Evolutionary conservation across 202 grass and related monocot genomes (phyloP).

Genomic region (Setaria italica): DNA sequence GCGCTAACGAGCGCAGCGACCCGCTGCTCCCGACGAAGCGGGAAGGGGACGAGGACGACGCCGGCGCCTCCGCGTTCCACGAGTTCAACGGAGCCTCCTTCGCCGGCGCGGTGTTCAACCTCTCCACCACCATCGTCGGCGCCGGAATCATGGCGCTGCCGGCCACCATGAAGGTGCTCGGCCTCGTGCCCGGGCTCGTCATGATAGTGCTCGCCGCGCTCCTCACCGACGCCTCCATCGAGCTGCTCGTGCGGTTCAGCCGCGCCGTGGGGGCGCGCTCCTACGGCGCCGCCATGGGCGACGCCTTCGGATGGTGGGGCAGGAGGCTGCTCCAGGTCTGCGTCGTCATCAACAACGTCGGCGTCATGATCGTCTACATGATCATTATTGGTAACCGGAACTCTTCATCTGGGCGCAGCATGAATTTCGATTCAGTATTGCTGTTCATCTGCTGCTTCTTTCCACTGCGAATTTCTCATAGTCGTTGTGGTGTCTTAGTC

Average conservation of each 20-base stretch:
- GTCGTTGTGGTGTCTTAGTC: neutral
- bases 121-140: constrained; percentile 91
- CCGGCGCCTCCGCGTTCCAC: constrained; percentile 41
- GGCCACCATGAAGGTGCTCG: constrained; percentile 95
- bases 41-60: constrained; percentile 3
- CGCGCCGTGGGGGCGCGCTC: constrained; percentile 64
- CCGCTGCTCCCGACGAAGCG: constrained; percentile 74
- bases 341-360: constrained; percentile 86
- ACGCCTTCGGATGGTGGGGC: constrained; percentile 71
- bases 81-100: constrained; percentile 90
- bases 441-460: neutral
- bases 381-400: constrained; percentile 85
- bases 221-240: constrained; percentile 89
- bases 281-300: constrained; percentile 79
- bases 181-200: constrained; percentile 74
- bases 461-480: neutral
- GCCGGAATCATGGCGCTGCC: constrained; percentile 96
- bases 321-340: constrained; percentile 78
- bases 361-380: constrained; percentile 97
- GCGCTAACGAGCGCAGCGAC: constrained; percentile 44
- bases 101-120: constrained; percentile 88
- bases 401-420: neutral
- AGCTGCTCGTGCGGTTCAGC: constrained; percentile 85
- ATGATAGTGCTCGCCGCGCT: constrained; percentile 83
- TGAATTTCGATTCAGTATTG: constrained; percentile 10